phyloP scores from a whole-genome alignment of 805 yeast genomes.

The Millerozyma miso region DNA sequence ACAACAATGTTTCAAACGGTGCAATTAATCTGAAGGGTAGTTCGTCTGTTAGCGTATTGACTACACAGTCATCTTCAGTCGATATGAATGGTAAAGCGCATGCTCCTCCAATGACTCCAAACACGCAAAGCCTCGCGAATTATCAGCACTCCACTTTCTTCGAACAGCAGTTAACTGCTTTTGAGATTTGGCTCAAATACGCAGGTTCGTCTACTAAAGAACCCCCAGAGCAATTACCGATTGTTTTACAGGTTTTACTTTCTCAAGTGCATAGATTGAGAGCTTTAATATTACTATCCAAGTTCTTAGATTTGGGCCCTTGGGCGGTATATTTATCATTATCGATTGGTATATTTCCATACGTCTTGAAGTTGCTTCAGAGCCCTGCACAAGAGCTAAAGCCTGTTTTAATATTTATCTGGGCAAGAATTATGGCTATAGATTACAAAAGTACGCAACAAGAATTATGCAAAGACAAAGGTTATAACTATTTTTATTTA shows the following conservation, averaged over 20 bases:
- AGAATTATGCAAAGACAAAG: slow-evolving; percentile 87
- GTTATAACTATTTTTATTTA: slow-evolving; percentile 79
- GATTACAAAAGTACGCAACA: slow-evolving; percentile 87
- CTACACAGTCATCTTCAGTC: not conserved
- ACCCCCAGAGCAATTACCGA: slow-evolving; percentile 94
- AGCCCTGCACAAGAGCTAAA: slow-evolving; percentile 94
- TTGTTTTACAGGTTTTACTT: slow-evolving; percentile 83
- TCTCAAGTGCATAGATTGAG: slow-evolving; percentile 93
- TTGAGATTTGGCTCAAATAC: slow-evolving; percentile 92
- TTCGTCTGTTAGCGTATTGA: slow-evolving; percentile 5
- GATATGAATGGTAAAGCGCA: not conserved
- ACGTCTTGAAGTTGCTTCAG: slow-evolving; percentile 82
- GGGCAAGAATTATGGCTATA: slow-evolving; percentile 98
- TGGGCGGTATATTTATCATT: slow-evolving; percentile 94
- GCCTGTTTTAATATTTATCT: slow-evolving; percentile 90
- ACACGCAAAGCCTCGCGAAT: slow-evolving; percentile 30
- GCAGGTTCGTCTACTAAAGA: slow-evolving; percentile 72
- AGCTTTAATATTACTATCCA: slow-evolving; percentile 77
- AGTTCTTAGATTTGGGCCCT: slow-evolving; percentile 90
- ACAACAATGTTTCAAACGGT: slow-evolving; percentile 12
- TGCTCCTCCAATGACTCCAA: slow-evolving; percentile 2
- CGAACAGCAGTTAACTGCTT: slow-evolving; percentile 93
- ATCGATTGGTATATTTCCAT: slow-evolving; percentile 94
- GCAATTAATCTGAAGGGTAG: slow-evolving; percentile 13
- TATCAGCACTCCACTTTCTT: slow-evolving; percentile 92